Conservation (phyloP, 352 stramenopile genomes). For the Globisporangium perplexum region DNA sequence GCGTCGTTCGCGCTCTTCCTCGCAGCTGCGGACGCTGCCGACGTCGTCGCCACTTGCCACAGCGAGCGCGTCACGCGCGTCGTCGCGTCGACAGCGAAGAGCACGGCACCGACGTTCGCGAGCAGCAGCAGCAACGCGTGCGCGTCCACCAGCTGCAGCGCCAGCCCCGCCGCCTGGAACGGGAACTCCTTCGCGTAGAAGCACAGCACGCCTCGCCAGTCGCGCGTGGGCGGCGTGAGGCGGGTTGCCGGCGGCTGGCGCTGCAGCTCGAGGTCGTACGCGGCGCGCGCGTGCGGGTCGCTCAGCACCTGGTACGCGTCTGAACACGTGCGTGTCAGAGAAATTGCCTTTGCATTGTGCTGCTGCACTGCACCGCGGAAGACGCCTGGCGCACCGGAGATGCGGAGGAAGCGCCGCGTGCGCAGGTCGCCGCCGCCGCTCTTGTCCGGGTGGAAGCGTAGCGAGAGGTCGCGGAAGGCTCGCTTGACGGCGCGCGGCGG, state of each 20-base stretch:
- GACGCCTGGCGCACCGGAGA: constrained; percentile 17
- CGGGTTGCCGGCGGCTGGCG: constrained; percentile 8
- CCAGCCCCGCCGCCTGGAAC: constrained; percentile 11
- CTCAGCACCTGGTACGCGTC: constrained; percentile 28
- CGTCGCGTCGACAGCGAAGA: constrained; percentile 27
- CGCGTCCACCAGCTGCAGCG: constrained; percentile 16
- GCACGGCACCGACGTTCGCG: constrained; percentile 13
- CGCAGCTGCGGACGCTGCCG: constrained; percentile 25
- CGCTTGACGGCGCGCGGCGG: constrained; percentile 39
- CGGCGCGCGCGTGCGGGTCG: constrained; percentile 14
- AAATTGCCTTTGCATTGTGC: too few relatives aligned
- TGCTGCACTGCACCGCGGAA: too few relatives aligned
- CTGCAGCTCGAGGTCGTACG: constrained; percentile 24
- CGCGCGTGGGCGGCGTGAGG: constrained; percentile 4
- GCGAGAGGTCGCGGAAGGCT: constrained; percentile 58
- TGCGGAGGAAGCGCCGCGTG: constrained; percentile 26
- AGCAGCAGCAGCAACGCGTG: constrained; percentile 19
- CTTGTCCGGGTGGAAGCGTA: constrained; percentile 76
- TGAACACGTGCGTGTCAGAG: too few relatives aligned
- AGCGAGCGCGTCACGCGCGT: constrained; percentile 9
- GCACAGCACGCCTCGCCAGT: constrained; percentile 7
- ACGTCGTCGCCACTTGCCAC: constrained; percentile 28
- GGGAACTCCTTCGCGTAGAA: constrained; percentile 35
- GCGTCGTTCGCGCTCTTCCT: constrained; percentile 43
- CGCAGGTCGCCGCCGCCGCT: constrained; percentile 19